A percentile compares a stretch with the other conserved stretches of the same genome.
These are phyloP conservation scores for Chiua virens DNA, from an alignment of 768 basidiomycete species.

Conservation along the genomic window DNA sequence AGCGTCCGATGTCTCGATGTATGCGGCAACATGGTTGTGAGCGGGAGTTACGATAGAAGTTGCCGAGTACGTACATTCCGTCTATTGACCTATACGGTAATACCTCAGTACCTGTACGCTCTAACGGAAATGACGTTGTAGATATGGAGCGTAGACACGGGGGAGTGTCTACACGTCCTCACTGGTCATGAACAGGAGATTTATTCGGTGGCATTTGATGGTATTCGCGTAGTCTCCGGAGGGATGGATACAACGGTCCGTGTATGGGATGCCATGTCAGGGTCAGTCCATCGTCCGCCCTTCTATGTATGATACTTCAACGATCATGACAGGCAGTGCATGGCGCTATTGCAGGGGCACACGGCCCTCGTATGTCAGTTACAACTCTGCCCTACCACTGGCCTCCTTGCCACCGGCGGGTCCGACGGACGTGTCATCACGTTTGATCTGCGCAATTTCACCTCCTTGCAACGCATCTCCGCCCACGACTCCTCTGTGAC, in stretches of 20 bases:
- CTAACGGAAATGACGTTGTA: slow-evolving; percentile 25
- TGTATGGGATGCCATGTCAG: slow-evolving; percentile 84
- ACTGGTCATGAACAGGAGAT: slow-evolving; percentile 86
- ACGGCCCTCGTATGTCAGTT: slow-evolving; percentile 91
- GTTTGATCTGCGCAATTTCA: slow-evolving; percentile 52
- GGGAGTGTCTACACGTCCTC: slow-evolving; percentile 80
- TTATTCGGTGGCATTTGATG: slow-evolving; percentile 90
- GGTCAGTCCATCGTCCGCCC: slow-evolving; percentile 48
- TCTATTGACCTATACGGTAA: no score
- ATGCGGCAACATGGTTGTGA: slow-evolving; percentile 78
- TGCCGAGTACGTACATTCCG: slow-evolving; percentile 58
- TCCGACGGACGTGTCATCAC: slow-evolving; percentile 86
- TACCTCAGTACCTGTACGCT: neutral
- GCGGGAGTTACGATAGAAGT: slow-evolving; percentile 91
- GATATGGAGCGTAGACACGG: slow-evolving; percentile 92
- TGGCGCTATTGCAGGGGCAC: slow-evolving; percentile 87
- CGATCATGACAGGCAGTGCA: slow-evolving; percentile 57
- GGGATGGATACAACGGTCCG: slow-evolving; percentile 93
- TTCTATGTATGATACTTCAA: neutral
- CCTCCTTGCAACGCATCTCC: slow-evolving; percentile 62
- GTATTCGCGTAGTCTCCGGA: slow-evolving; percentile 76
- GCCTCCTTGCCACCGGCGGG: slow-evolving; percentile 75
- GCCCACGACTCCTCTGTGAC: slow-evolving; percentile 91
- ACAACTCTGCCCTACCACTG: slow-evolving; percentile 60
- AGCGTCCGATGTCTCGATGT: slow-evolving; percentile 91